Evolutionary conservation across 2,329 filamentous ascomycete genomes (phyloP).

Genomic region (Chalaropsis ovoidea): DNA sequence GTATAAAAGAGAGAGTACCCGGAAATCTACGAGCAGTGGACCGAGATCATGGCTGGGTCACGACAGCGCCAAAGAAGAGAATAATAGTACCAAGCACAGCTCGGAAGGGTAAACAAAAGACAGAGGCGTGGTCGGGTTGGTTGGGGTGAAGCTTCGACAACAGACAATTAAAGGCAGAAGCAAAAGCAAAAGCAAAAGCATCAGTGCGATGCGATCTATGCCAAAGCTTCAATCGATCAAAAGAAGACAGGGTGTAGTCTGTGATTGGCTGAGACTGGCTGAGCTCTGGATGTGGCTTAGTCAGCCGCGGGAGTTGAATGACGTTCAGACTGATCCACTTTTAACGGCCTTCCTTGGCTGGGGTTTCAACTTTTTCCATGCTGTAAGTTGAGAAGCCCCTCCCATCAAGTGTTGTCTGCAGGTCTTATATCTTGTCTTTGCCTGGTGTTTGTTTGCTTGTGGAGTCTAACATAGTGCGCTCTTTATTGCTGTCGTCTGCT

Average conservation of each 20-base stretch:
- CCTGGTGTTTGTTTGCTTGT: no score
- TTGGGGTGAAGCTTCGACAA: not conserved
- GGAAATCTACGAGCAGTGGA: not conserved
- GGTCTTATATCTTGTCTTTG: not conserved
- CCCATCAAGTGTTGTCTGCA: not conserved
- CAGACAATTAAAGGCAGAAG: not conserved
- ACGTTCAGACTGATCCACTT: slow-evolving; percentile 2
- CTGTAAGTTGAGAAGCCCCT: not conserved
- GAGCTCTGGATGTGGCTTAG: not conserved
- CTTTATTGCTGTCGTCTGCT: not conserved
- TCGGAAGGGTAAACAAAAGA: not conserved
- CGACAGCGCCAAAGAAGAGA: not conserved
- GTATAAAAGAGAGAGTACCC: not conserved
- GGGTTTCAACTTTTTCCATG: slow-evolving; percentile 14
- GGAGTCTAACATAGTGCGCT: not conserved
- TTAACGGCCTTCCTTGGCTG: not conserved
- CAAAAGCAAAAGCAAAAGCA: slow-evolving; percentile 4
- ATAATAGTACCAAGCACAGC: slow-evolving; percentile 15
- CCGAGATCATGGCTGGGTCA: slow-evolving; percentile 8
- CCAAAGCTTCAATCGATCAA: not conserved
- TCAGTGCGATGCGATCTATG: not conserved
- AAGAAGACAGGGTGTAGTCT: slow-evolving; percentile 19
- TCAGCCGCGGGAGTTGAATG: not conserved
- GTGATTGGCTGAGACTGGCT: slow-evolving; percentile 14
- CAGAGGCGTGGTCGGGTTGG: not conserved